A percentile compares a stretch with the other conserved stretches of the same genome.
Evolutionary conservation across 371 early-diverging fungal species (phyloP).

Genomic region (Mortierella sp.): DNA sequence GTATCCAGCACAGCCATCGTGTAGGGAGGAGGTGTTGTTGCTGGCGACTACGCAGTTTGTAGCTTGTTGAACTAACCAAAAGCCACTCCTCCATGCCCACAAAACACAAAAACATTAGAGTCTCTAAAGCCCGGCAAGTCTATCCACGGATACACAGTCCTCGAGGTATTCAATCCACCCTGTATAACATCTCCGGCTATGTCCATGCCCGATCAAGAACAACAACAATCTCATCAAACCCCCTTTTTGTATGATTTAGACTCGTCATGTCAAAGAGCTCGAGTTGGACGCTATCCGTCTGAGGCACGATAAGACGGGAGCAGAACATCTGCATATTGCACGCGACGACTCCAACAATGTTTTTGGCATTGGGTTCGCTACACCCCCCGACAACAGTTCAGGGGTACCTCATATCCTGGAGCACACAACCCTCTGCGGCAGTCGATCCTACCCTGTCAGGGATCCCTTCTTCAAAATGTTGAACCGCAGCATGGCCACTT

Average conservation of each 20-base stretch:
- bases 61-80: too few relatives aligned
- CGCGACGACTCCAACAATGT: conserved; percentile 92
- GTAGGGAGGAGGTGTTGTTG: neutral
- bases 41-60: conserved; percentile 2
- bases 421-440: conserved; percentile 95
- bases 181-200: too few relatives aligned
- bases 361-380: conserved; percentile 92
- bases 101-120: conserved; percentile 15
- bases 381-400: conserved; percentile 82
- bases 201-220: too few relatives aligned
- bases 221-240: too few relatives aligned
- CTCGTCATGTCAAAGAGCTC: conserved; percentile 62
- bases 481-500: conserved; percentile 94
- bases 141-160: conserved; percentile 47
- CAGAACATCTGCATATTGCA: conserved; percentile 87
- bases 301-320: conserved; percentile 84
- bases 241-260: too few relatives aligned
- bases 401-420: conserved; percentile 97
- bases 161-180: conserved; percentile 51
- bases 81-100: too few relatives aligned
- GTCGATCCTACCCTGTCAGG: conserved; percentile 86
- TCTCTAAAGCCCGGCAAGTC: conserved; percentile 49
- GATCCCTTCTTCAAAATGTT: conserved; percentile 99
- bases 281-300: conserved; percentile 74
- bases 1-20: neutral